phyloP scores from a whole-genome alignment of 768 basidiomycete species.

The Podaxis mareebaensis region DNA sequence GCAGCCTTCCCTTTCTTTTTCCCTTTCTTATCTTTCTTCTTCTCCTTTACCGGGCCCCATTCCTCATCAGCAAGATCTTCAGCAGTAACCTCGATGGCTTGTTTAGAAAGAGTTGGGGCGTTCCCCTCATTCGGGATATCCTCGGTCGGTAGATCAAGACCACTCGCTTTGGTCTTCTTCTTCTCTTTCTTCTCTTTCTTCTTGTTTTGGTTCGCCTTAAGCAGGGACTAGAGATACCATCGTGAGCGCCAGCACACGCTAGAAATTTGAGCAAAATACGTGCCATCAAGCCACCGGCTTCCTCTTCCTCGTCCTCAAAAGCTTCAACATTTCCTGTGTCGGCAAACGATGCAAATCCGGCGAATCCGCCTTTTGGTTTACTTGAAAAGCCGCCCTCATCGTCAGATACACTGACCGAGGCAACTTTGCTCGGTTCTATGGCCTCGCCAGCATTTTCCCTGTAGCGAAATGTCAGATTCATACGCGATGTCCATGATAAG shows the following conservation, averaged over 20 bases:
- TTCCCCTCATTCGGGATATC: constrained; percentile 24
- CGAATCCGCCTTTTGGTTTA: constrained; percentile 40
- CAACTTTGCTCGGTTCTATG: constrained; percentile 41
- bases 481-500: background rate
- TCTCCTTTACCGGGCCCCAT: constrained; percentile 63
- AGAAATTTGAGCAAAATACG: constrained; percentile 20
- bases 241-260: background rate
- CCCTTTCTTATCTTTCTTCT: constrained; percentile 65
- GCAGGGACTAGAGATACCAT: constrained; percentile 47
- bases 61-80: constrained; percentile 77
- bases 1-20: constrained; percentile 50
- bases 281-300: constrained; percentile 80
- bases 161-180: constrained; percentile 46
- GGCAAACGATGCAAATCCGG: constrained; percentile 51
- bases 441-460: constrained; percentile 71
- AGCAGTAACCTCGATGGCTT: constrained; percentile 55
- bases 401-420: constrained; percentile 38
- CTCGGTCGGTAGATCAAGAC: constrained; percentile 31
- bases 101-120: constrained; percentile 33
- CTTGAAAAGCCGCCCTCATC: constrained; percentile 36
- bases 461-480: constrained; percentile 19
- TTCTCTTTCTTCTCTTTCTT: constrained; percentile 57
- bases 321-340: constrained; percentile 42
- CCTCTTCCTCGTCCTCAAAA: constrained; percentile 58
- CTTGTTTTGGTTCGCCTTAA: constrained; percentile 48